Conservation (phyloP, 805 yeast genomes). For the Blastobotrys muscicola region DNA sequence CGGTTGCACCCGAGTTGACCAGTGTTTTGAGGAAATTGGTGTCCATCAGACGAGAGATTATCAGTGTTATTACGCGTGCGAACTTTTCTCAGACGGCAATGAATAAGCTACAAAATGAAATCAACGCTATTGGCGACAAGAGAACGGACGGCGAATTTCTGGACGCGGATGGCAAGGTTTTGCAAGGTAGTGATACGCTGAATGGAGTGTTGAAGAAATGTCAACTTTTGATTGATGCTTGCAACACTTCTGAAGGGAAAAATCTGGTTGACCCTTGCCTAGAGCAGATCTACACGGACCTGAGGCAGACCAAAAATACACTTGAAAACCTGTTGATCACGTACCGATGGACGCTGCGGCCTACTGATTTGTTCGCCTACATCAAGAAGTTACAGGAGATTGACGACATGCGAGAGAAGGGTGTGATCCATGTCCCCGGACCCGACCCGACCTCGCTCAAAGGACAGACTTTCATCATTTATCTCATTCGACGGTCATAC, state of each 20-base stretch:
- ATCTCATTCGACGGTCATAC: constrained; percentile 81
- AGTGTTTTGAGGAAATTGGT: constrained; percentile 51
- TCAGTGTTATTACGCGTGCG: constrained; percentile 41
- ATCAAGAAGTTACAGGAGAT: constrained; percentile 65
- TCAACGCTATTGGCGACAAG: constrained; percentile 36
- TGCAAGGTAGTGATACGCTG: constrained; percentile 23
- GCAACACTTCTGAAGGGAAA: constrained; percentile 35
- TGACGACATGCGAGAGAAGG: constrained; percentile 61
- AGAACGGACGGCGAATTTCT: constrained; percentile 51
- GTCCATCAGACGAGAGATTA: constrained; percentile 50
- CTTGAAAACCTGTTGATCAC: constrained; percentile 81
- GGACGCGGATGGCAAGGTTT: constrained; percentile 12
- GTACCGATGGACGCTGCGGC: constrained; percentile 95
- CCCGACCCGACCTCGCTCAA: constrained; percentile 6
- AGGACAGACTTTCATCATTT: constrained; percentile 44
- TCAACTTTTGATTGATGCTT: constrained; percentile 61
- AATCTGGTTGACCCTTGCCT: constrained; percentile 38
- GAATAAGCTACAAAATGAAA: constrained; percentile 29
- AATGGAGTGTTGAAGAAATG: constrained; percentile 64
- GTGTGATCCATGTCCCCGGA: constrained; percentile 34
- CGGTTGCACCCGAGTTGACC: constrained; percentile 42
- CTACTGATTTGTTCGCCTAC: constrained; percentile 82
- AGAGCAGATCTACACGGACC: constrained; percentile 49
- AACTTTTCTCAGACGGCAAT: constrained; percentile 26
- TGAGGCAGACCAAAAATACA: constrained; percentile 57